These are phyloP conservation scores for Diaporthe velutina DNA, from an alignment of 2,329 filamentous ascomycete genomes.

Conservation along the genomic window DNA sequence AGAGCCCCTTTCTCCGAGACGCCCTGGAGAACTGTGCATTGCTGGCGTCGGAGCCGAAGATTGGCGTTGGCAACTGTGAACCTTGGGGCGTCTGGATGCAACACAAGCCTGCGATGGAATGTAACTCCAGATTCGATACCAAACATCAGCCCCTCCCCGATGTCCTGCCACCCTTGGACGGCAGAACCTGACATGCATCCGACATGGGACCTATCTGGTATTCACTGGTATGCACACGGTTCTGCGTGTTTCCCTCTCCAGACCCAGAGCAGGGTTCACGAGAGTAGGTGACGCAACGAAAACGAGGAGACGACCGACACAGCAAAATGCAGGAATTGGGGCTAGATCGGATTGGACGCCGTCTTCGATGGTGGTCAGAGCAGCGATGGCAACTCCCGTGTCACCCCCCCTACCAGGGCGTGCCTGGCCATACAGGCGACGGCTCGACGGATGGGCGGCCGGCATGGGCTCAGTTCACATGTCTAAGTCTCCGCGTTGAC, in stretches of 20 bases:
- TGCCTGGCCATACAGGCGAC: conserved; percentile 5
- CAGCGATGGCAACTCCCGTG: conserved; percentile 27
- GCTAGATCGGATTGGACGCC: conserved; percentile 20
- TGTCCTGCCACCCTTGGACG: conserved; percentile 5
- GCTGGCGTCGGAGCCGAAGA: conserved; percentile 28
- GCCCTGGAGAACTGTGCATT: conserved; percentile 12
- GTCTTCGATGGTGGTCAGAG: conserved; percentile 18
- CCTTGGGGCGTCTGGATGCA: conserved; percentile 22
- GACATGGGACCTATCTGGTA: neutral
- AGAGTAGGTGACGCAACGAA: neutral
- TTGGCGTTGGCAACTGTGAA: conserved; percentile 24
- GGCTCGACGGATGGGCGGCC: conserved; percentile 30
- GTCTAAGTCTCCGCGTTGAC: neutral
- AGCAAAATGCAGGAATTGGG: conserved; percentile 1
- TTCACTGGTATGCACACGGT: neutral
- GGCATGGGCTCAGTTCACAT: conserved; percentile 28
- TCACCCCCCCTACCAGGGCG: conserved; percentile 8
- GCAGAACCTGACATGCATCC: neutral
- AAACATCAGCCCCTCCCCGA: conserved; percentile 24
- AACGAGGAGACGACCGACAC: neutral
- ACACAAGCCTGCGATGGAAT: conserved; percentile 30
- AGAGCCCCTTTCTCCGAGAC: neutral
- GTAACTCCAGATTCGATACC: conserved; percentile 33
- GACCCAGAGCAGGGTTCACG: neutral
- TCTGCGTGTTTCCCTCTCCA: neutral